Percentiles rank a stretch among this genome's conserved stretches.
Conservation (phyloP, 2,329 filamentous ascomycete species). For the Gaeumannomyces tritici region DNA sequence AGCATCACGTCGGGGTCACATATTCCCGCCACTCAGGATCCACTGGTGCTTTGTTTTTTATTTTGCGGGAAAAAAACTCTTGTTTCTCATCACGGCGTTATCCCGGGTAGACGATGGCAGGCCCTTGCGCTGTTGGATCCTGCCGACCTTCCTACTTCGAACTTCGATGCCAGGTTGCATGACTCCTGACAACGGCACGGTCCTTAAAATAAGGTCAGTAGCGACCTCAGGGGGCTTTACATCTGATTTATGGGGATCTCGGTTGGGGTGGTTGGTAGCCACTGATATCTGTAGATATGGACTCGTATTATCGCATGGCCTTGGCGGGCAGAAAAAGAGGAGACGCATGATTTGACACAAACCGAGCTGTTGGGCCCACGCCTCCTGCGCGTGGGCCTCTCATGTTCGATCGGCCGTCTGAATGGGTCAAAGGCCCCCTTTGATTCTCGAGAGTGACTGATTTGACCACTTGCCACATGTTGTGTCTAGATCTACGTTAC, state of each 20-base stretch:
- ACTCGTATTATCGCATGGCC: too few species aligned
- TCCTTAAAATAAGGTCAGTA: not conserved
- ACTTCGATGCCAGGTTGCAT: not conserved
- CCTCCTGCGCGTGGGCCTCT: not conserved
- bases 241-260: not conserved
- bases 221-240: not conserved
- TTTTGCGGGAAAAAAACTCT: not conserved
- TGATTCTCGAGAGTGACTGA: not conserved
- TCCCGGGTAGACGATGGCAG: not conserved
- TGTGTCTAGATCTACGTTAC: too few species aligned
- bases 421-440: not conserved
- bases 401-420: not conserved
- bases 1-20: not conserved
- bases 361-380: not conserved
- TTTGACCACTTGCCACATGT: too few species aligned
- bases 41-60: not conserved
- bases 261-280: not conserved
- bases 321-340: not conserved
- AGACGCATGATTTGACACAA: not conserved
- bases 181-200: not conserved
- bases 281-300: not conserved
- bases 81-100: not conserved
- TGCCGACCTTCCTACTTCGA: not conserved
- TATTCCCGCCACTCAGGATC: not conserved
- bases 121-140: not conserved